Evolutionary conservation across 352 stramenopile species (phyloP).

Genomic region (Globisporangium radiosum): DNA sequence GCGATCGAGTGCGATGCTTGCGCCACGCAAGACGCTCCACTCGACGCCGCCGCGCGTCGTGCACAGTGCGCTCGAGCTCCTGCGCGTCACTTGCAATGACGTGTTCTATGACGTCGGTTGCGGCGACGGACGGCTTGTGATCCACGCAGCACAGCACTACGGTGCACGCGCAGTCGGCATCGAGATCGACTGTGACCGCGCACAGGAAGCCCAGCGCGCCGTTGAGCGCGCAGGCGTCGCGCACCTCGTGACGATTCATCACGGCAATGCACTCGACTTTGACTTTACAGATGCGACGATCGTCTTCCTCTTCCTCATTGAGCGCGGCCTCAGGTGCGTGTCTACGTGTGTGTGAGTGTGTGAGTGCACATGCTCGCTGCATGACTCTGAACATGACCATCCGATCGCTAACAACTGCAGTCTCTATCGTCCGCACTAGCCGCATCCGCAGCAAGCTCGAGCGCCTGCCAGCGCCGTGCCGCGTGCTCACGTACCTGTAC

Average conservation of each 20-base stretch:
- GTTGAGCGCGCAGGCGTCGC: constrained; percentile 22
- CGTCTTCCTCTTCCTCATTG: constrained; percentile 80
- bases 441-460: constrained; percentile 47
- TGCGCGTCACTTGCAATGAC: constrained; percentile 26
- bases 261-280: constrained; percentile 71
- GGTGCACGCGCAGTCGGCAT: constrained; percentile 56
- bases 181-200: constrained; percentile 53
- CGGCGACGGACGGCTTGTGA: constrained; percentile 61
- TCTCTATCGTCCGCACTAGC: constrained; percentile 13
- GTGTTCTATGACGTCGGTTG: constrained; percentile 80
- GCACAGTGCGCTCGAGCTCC: constrained; percentile 43
- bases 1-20: constrained; percentile 35
- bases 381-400: no score
- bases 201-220: constrained; percentile 19
- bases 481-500: constrained; percentile 79
- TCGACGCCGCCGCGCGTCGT: constrained; percentile 70
- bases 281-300: constrained; percentile 53
- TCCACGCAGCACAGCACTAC: constrained; percentile 44
- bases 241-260: constrained; percentile 53
- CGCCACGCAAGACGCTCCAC: constrained; percentile 71
- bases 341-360: neutral
- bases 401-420: no score
- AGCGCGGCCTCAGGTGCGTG: constrained; percentile 53
- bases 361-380: no score
- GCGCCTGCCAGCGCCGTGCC: constrained; percentile 25